phyloP scores from a whole-genome alignment of 768 basidiomycete genomes.

The Tricholoma furcatifolium region DNA sequence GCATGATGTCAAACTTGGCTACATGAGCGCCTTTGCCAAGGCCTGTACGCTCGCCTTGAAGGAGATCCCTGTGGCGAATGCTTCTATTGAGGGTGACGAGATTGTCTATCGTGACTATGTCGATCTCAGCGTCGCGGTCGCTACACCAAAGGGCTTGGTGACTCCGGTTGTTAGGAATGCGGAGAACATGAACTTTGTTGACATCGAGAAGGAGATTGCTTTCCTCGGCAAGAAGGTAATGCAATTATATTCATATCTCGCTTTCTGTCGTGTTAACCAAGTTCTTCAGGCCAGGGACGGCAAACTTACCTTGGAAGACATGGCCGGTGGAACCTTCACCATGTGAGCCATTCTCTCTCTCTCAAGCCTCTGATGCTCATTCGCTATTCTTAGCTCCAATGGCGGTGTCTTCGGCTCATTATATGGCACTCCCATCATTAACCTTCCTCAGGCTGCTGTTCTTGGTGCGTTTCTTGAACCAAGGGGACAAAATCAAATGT shows the following conservation, averaged over 20 bases:
- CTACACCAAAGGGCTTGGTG: conserved; percentile 96
- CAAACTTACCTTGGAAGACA: conserved; percentile 95
- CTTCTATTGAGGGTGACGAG: conserved; percentile 90
- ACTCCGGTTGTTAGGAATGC: conserved; percentile 94
- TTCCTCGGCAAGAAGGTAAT: conserved; percentile 84
- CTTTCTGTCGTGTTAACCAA: neutral
- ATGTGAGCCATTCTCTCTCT: conserved; percentile 56
- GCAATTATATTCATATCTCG: neutral
- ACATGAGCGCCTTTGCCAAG: conserved; percentile 96
- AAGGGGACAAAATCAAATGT: neutral
- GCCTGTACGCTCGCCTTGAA: conserved; percentile 81
- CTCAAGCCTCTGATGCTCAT: conserved; percentile 2
- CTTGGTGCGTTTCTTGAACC: conserved; percentile 52
- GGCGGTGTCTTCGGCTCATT: conserved; percentile 98
- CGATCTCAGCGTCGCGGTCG: conserved; percentile 93
- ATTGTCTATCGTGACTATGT: conserved; percentile 92
- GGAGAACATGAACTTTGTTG: conserved; percentile 82
- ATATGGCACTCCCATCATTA: conserved; percentile 99
- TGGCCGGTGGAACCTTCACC: conserved; percentile 98
- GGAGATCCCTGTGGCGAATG: conserved; percentile 94
- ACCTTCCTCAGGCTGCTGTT: conserved; percentile 92
- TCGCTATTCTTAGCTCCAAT: conserved; percentile 69
- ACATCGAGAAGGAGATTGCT: conserved; percentile 93
- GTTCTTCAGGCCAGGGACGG: conserved; percentile 72
- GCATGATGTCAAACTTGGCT: conserved; percentile 95